Percentiles rank a stretch among this genome's conserved stretches.
Evolutionary conservation across 441 rosid species (phyloP).

Genomic region (Aleurites moluccanus): DNA sequence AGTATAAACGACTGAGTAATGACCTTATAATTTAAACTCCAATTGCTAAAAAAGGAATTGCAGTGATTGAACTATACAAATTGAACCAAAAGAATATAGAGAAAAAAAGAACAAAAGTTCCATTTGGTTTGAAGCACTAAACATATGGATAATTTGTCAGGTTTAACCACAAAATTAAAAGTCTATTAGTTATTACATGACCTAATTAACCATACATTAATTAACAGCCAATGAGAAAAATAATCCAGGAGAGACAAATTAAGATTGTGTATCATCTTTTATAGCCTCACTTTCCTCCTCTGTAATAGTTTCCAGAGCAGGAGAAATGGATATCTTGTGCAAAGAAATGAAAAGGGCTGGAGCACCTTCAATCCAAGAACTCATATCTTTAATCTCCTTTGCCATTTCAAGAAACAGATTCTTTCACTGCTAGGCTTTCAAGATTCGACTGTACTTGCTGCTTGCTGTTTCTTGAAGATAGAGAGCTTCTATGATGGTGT

Average conservation of each 20-base stretch:
- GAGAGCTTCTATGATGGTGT: not conserved
- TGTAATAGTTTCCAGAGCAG: conserved; percentile 37
- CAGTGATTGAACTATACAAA: no score
- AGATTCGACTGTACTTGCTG: not conserved
- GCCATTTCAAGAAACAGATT: conserved; percentile 29
- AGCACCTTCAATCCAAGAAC: conserved; percentile 39
- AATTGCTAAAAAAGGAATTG: no score
- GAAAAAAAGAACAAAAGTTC: not conserved
- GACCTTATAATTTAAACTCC: no score
- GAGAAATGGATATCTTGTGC: conserved; percentile 35
- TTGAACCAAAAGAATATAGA: no score
- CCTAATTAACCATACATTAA: not conserved
- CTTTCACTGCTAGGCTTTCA: not conserved
- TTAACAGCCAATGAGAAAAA: not conserved
- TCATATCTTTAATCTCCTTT: conserved; percentile 21
- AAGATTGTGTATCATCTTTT: conserved; percentile 19
- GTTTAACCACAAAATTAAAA: not conserved
- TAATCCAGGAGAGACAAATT: not conserved
- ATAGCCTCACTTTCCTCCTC: conserved; percentile 32
- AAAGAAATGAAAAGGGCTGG: conserved; percentile 32
- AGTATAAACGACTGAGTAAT: no score
- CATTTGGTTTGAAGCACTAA: not conserved
- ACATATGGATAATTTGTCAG: not conserved
- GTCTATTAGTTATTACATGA: not conserved
- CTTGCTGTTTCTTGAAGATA: not conserved